Evolutionary conservation across 345 rosid species (phyloP), one percentile per base, ranked within the genome.

Genomic region (Ailanthus altissimus): DNA sequence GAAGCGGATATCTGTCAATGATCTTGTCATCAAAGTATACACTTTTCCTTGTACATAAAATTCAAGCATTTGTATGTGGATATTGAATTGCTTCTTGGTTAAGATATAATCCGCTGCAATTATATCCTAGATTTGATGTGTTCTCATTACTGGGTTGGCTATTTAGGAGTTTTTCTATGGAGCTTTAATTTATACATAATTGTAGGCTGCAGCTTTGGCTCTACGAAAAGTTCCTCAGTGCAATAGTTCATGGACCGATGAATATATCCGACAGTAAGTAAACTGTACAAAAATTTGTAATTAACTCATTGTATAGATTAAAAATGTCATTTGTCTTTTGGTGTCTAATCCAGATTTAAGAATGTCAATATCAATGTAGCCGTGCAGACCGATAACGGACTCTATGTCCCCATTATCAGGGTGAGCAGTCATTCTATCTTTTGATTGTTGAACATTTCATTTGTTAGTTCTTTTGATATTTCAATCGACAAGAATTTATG

Each of bases 191-290:
- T 46, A 32, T 50, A 66, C 51, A 53, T 74, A 71, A 77, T 43
- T 78, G 63, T 86, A 93, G 98, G 98, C 98, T 86, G 98, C 97
- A 81, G 99, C 99, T 53, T 82, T 94, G 88, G 97, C 99, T 77
- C 91, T 97, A 13, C 85, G 86, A 23, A 94, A 90, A 87, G 92
- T 92, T 85, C 99, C 99, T 78, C 97, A 87, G 80, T 94, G 99
- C 88, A 97, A 94, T 78, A 91, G 98, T 83, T 97, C 98, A 77
- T 97, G 99, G 99, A 92, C 91, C 20, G 97, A 93, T 50, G 92
- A 91, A 66, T 94, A 86, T 78, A 94, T 91, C 63, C 97, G 98
- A 77, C 97, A 97, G 98, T 97, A 83, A 90, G 97, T 87, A 67
- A 67, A 53, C 72, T 51, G 20, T 32, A 26, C 40, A 50, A 20